Base-by-base conservation (phyloP, 169 alveolate species). In the Eimeria praecox region DNA sequence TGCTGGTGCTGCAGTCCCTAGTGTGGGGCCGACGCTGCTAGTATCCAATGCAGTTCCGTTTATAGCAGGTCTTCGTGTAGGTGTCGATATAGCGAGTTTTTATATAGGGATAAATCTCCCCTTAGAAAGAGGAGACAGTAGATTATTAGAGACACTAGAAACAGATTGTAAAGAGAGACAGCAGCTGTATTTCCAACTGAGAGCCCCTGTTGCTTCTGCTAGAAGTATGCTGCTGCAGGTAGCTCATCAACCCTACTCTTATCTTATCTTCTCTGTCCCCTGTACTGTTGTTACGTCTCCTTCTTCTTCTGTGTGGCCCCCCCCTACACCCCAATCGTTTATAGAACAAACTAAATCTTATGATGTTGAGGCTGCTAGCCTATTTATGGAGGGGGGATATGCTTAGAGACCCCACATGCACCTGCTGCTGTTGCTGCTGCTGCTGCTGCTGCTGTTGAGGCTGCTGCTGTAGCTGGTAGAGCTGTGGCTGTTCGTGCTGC, bases 11-110 rank as follows among this genome's bases (percentile, higher is more conserved):
- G 59, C 59, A 52, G 59, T 52, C 6, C 20, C 66, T 2, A 27
- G 66, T 56, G 71, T 80, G n/a, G 90, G 90, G 52, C 90, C 90
- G 24, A 49, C 71, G 38, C 40, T 46, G n/a, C 71, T 80, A 3
- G 27, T 80, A 5, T 49, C 69, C 18, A 80, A 80, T 35, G 49
- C 71, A 22, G 90, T 80, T 20, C 90, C 90, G 73, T 80, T 80
- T 62, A 80, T 80, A 6, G 71, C 90, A 1, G 90, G 90, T 1
- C 90, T 80, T 8, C 90, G 69, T 16, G 52, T 42, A 27, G 90
- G 90, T 16, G 14, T 27, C 4, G 71, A 80, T 44, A 5, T 27
- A 24, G 90, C 33, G 6, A 1, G 24, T 9, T 4, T 80, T 1
- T 80, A 80, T 42, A 62, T 80, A 35, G 90, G 90, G 1, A 46